These are phyloP conservation scores for Aspergillus nidulans DNA, from an alignment of 495 filamentous ascomycete species.

Conservation along the genomic window DNA sequence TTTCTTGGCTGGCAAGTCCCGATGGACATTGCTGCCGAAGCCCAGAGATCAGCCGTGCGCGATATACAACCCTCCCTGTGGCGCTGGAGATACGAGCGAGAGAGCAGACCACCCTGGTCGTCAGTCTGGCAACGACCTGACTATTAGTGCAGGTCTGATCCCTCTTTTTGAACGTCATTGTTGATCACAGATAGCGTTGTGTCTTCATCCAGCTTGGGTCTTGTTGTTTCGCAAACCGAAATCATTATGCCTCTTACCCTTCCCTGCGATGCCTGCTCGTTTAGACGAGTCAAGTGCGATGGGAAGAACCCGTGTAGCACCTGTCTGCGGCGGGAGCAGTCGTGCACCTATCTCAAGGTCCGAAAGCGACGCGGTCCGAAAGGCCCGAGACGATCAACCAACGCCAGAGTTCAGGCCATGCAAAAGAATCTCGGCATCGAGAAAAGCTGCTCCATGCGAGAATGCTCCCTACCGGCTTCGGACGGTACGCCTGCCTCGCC, in stretches of 20 bases:
- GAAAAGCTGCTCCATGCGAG: slow-evolving; percentile 5
- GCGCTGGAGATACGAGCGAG: not conserved
- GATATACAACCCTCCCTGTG: slow-evolving; percentile 1
- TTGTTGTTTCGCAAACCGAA: not conserved
- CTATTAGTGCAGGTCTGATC: slow-evolving; percentile 1
- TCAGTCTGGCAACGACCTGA: not conserved
- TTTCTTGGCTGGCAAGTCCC: not conserved
- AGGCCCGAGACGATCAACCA: slow-evolving; percentile 3
- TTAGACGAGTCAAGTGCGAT: slow-evolving; percentile 11
- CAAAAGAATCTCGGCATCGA: slow-evolving; percentile 5
- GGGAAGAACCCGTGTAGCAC: slow-evolving; percentile 11
- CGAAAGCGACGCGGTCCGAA: slow-evolving; percentile 13
- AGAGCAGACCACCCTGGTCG: not conserved
- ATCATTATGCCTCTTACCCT: slow-evolving; percentile 8
- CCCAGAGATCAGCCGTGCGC: slow-evolving; percentile 1
- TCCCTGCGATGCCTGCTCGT: slow-evolving; percentile 10
- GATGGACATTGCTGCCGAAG: not conserved
- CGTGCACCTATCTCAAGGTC: slow-evolving; percentile 11
- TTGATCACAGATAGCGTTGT: not conserved
- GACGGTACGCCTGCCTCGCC: not conserved
- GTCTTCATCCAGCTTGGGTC: not conserved
- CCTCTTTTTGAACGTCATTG: not conserved
- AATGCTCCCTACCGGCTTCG: not conserved
- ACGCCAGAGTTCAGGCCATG: slow-evolving; percentile 7
- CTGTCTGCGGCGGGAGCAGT: slow-evolving; percentile 6